Evolutionary conservation across 306 rosid genomes (phyloP), one percentile per base, ranked within the genome.

Genomic region (Prunus davidiana): DNA sequence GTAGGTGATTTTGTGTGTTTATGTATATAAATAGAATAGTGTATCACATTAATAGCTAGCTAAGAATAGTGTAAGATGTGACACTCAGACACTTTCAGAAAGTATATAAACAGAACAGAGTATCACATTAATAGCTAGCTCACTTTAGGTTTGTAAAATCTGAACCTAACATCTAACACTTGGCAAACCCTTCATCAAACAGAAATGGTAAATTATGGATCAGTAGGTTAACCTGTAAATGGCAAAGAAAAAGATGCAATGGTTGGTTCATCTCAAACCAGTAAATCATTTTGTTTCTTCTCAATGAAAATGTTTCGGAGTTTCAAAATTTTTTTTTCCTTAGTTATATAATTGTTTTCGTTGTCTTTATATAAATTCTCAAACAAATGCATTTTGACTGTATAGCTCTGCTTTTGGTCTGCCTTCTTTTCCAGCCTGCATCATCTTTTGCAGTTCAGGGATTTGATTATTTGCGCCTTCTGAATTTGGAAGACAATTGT

Each of bases 401-500:
- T 24, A 24, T 34, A 43, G 34, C 70, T 55, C 18, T 27, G 27
- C 67, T 80, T 76, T 76, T 79, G 78, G 73, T 67, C 24, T 62
- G 38, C 71, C 78, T 84, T 75, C 46, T 68, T 81, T 82, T 86
- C 72, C 91, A 91, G 97, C 88, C 96, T 47, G 38, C 62, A 28
- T 81, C 93, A 18, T 87, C 91, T 86, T 80, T 83, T 51, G 73
- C 83, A 69, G 97, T 92, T 84, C 92, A 82, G 65, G 98, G 98
- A 77, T 90, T 90, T 90, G 84, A 88, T 79, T 75, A 84, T 83
- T 71, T 95, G 80, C 92, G 86, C 78, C 87, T 95, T 82, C 82
- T 95, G 88, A 95, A 95, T 92, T 82, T 95, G 89, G 97, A 95
- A 67, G 87, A 89, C 79, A 95, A 95, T 74, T 82, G 85, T 81